phyloP scores from a whole-genome alignment of 2,329 filamentous ascomycete species.

The Penicillium aurantiogriseum region DNA sequence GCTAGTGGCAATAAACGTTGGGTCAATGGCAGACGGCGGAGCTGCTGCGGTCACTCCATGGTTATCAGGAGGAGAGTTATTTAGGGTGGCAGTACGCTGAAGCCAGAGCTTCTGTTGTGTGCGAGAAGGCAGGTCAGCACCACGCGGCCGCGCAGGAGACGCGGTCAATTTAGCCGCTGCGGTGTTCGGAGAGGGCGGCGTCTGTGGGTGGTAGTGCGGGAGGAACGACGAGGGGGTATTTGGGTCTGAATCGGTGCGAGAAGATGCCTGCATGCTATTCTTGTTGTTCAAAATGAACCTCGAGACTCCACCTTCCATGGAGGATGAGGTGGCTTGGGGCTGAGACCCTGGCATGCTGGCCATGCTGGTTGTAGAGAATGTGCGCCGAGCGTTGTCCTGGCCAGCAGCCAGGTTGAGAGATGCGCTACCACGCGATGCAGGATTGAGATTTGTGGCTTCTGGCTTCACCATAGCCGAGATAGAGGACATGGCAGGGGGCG shows the following conservation, averaged over 20 bases:
- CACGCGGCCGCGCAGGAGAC: constrained; percentile 35
- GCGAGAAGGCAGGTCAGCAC: constrained; percentile 44
- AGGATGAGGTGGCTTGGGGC: constrained; percentile 45
- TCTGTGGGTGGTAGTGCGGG: constrained; percentile 48
- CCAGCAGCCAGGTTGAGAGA: constrained; percentile 37
- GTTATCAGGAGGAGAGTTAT: constrained; percentile 44
- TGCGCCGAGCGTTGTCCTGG: constrained; percentile 33
- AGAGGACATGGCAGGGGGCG: constrained; percentile 50
- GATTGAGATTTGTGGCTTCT: constrained; percentile 34
- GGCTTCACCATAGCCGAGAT: constrained; percentile 47
- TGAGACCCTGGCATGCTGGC: constrained; percentile 31
- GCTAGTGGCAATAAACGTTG: constrained; percentile 31
- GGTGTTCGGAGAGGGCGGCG: constrained; percentile 43
- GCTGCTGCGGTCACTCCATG: constrained; percentile 34
- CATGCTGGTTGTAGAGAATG: constrained; percentile 31
- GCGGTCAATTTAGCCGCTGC: constrained; percentile 30
- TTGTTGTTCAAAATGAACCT: constrained; percentile 43
- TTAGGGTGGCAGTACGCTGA: constrained; percentile 46
- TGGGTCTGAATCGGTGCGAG: constrained; percentile 44
- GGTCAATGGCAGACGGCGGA: constrained; percentile 38
- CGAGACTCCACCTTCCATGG: constrained; percentile 49
- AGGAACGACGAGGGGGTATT: constrained; percentile 49
- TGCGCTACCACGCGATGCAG: constrained; percentile 37
- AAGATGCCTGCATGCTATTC: constrained; percentile 31
- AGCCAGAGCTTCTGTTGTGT: constrained; percentile 51